Percentiles rank a stretch among this genome's conserved stretches.
phyloP scores from a whole-genome alignment of 495 filamentous ascomycete genomes.

The Daldinia decipiens region DNA sequence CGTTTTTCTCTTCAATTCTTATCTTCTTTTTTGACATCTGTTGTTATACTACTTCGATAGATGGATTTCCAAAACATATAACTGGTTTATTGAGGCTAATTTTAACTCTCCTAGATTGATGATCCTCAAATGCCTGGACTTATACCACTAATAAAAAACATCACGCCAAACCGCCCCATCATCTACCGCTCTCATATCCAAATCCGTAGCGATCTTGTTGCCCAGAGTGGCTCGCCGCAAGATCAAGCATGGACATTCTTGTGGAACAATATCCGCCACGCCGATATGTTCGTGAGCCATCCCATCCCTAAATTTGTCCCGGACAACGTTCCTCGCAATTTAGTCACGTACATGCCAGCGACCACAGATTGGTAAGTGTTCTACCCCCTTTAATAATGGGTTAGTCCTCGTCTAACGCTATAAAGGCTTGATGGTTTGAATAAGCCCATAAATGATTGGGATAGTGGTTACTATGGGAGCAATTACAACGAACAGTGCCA shows the following conservation, averaged over 20 bases:
- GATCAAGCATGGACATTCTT: conserved; percentile 80
- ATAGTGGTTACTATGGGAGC: conserved; percentile 78
- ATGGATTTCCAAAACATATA: no score
- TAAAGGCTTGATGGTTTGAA: conserved; percentile 84
- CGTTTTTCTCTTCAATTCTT: neutral
- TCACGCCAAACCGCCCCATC: conserved; percentile 78
- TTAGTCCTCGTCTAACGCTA: neutral
- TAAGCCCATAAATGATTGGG: conserved; percentile 79
- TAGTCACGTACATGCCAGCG: conserved; percentile 82
- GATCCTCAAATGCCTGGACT: conserved; percentile 90
- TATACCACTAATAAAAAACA: conserved; percentile 77
- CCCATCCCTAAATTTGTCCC: conserved; percentile 84
- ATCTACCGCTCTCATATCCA: conserved; percentile 89
- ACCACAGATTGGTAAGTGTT: conserved; percentile 78
- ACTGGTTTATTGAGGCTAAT: conserved; percentile 6
- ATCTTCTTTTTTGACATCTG: neutral
- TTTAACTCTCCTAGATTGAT: conserved; percentile 63
- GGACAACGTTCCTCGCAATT: conserved; percentile 68
- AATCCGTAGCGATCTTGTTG: conserved; percentile 78
- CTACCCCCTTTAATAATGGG: neutral
- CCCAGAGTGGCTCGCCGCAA: conserved; percentile 70
- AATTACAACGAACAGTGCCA: conserved; percentile 75
- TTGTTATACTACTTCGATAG: neutral
- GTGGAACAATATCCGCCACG: conserved; percentile 74
- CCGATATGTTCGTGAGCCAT: conserved; percentile 87